Base-by-base conservation (phyloP, 148 eudicot species). In the Silene uniflora region DNA sequence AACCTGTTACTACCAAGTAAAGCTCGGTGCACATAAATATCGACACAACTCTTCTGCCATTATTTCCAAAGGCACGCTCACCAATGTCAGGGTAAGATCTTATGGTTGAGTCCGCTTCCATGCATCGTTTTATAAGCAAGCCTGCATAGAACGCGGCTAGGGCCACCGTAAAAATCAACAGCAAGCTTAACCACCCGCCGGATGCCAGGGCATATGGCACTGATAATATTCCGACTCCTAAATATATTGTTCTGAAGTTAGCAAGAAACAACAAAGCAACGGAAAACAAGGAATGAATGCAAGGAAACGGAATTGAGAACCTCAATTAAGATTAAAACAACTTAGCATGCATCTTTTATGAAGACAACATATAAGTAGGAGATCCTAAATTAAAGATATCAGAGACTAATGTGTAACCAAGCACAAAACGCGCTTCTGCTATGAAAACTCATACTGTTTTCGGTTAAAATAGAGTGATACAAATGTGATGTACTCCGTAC, bases 211-310 rank as follows among this genome's bases (percentile, higher is more conserved):
- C 86, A 49, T 83, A 86, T 22, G 91, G 86, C 17, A 83, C 75
- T 46, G 89, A 86, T 19, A 88, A 75, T 65, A 88, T 86, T 47
- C 91, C 89, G 3, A 84, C 80, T 3, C 91, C 91, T 88, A 49
- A 4, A 69, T 47, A 47, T 47, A 12, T 12, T 7, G 27, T 1
- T 42, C 5, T 13, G 10, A 35, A 68, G 27, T 68, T 68, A 69
- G 73, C 21, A 68, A 46, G 32, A 22, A 22, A 22, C 22, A 47
- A 65, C 8, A 65, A 67, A 18, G 70, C 21, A 35, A 67, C 14
- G 6, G 52, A 67, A 69, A 21, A 22, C 58, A 21, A 22, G 11
- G 17, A 65, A 23, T 29, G 44, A 65, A 39, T 1, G 11, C 11
- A 66, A 14, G n/a, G 22, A 29, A 2, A 14, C 19, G 4, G 27